Evolutionary conservation across 1,284 basidiomycete species (phyloP).

Genomic region (Cutaneotrichosporon curvatum): DNA sequence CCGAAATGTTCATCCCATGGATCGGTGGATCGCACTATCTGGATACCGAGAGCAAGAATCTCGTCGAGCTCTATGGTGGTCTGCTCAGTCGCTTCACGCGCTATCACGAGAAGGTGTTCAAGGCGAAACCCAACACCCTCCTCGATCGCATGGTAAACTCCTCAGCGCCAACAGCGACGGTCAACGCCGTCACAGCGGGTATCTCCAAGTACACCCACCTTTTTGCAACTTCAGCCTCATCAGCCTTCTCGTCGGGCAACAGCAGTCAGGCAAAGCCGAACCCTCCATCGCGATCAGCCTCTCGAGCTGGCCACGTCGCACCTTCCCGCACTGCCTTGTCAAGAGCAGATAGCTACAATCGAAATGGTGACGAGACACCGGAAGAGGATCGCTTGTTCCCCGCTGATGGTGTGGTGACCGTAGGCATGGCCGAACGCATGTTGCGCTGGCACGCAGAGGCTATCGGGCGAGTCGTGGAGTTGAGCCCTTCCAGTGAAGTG

Average conservation of each 20-base stretch:
- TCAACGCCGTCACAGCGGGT: slow-evolving; percentile 55
- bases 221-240: slow-evolving; percentile 30
- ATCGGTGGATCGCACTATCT: slow-evolving; percentile 86
- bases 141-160: slow-evolving; percentile 79
- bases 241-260: slow-evolving; percentile 29
- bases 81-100: slow-evolving; percentile 71
- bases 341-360: background rate
- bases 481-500: slow-evolving; percentile 74
- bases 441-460: slow-evolving; percentile 94
- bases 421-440: slow-evolving; percentile 78
- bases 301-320: slow-evolving; percentile 9
- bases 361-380: slow-evolving; percentile 3
- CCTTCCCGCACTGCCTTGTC: background rate
- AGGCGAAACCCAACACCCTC: slow-evolving; percentile 71
- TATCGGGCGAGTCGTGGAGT: slow-evolving; percentile 81
- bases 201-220: slow-evolving; percentile 68
- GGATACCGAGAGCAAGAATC: slow-evolving; percentile 81
- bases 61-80: slow-evolving; percentile 73
- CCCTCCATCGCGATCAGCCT: slow-evolving; percentile 3
- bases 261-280: background rate
- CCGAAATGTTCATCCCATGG: slow-evolving; percentile 93
- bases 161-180: slow-evolving; percentile 52
- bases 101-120: slow-evolving; percentile 75
- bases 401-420: slow-evolving; percentile 68
- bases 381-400: slow-evolving; percentile 45